Conservation (phyloP, 176 grass and related monocot genomes). For the Bonia amplexicaulis region DNA sequence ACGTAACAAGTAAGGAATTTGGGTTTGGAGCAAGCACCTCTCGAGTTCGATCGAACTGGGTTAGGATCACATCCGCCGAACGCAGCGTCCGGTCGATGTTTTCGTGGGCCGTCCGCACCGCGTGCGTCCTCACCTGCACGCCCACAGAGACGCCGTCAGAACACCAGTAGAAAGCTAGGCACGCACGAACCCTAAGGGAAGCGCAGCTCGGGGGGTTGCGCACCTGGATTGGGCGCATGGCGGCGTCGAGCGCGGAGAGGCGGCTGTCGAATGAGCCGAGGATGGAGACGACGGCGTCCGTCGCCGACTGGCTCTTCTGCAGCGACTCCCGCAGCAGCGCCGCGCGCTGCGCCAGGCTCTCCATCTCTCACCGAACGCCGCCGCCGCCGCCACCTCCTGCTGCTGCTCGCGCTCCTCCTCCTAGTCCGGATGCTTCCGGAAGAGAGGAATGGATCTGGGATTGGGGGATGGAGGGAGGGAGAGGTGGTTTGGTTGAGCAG, state of each 20-base stretch:
- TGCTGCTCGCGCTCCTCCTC: neutral
- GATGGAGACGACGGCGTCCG: conserved; percentile 71
- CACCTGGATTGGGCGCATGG: conserved; percentile 95
- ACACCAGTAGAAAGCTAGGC: neutral
- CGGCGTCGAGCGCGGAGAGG: conserved; percentile 79
- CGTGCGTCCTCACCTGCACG: conserved; percentile 61
- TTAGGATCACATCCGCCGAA: conserved; percentile 87
- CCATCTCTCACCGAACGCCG: conserved; percentile 33
- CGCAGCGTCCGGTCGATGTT: conserved; percentile 96
- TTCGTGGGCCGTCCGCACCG: conserved; percentile 82
- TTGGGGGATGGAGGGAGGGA: neutral
- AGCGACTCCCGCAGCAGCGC: conserved; percentile 76
- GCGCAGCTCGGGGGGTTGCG: neutral
- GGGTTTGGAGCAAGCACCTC: conserved; percentile 42
- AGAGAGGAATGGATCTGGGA: conserved; percentile 23
- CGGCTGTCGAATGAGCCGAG: conserved; percentile 96
- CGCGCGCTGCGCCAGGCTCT: conserved; percentile 59
- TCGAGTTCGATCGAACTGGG: conserved; percentile 71
- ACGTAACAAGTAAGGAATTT: neutral
- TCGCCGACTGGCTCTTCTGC: conserved; percentile 53
- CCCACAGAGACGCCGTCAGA: neutral
- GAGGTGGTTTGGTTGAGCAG: conserved; percentile 19
- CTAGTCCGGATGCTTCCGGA: neutral
- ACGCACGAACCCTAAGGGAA: neutral
- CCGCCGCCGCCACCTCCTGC: neutral